Percentiles rank a stretch among this genome's conserved stretches.
Evolutionary conservation across 495 filamentous ascomycete species (phyloP).

Genomic region (Tuber magnatum): DNA sequence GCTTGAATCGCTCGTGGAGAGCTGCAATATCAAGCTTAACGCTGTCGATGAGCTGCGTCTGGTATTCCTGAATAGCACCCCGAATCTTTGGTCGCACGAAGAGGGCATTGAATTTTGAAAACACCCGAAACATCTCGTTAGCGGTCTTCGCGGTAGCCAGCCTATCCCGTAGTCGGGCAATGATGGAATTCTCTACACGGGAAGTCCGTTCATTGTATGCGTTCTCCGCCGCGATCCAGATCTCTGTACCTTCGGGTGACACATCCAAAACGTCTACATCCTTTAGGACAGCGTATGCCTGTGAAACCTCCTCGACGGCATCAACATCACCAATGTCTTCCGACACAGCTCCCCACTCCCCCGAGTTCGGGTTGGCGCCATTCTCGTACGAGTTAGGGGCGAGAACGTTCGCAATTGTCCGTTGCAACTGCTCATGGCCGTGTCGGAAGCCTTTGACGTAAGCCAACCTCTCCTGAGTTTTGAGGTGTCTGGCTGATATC

Average conservation of each 20-base stretch:
- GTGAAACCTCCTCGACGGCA: slow-evolving; percentile 90
- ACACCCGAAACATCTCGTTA: slow-evolving; percentile 99
- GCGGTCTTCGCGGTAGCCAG: slow-evolving; percentile 90
- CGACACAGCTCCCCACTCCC: slow-evolving; percentile 58
- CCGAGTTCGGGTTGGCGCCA: slow-evolving; percentile 47
- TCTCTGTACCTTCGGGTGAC: slow-evolving; percentile 73
- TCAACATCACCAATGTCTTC: slow-evolving; percentile 97
- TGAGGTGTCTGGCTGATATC: slow-evolving; percentile 71
- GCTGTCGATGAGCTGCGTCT: slow-evolving; percentile 91
- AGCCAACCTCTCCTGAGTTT: slow-evolving; percentile 78
- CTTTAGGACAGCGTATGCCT: slow-evolving; percentile 85
- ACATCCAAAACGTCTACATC: slow-evolving; percentile 95
- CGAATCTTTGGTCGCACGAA: slow-evolving; percentile 96
- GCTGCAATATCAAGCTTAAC: slow-evolving; percentile 90
- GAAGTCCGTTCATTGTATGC: slow-evolving; percentile 95
- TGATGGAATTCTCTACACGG: slow-evolving; percentile 96
- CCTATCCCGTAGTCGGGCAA: slow-evolving; percentile 84
- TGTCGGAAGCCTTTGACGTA: slow-evolving; percentile 91
- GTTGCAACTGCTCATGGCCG: slow-evolving; percentile 94
- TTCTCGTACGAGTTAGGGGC: slow-evolving; percentile 60
- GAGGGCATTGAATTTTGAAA: slow-evolving; percentile 98
- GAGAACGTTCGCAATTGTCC: slow-evolving; percentile 89
- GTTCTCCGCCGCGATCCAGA: slow-evolving; percentile 87
- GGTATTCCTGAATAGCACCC: slow-evolving; percentile 94
- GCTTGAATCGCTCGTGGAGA: slow-evolving; percentile 94